Percentiles rank a stretch among this genome's conserved stretches.
These are phyloP conservation scores for Ilyonectria robusta DNA, from an alignment of 2,329 filamentous ascomycete genomes.

Conservation along the genomic window DNA sequence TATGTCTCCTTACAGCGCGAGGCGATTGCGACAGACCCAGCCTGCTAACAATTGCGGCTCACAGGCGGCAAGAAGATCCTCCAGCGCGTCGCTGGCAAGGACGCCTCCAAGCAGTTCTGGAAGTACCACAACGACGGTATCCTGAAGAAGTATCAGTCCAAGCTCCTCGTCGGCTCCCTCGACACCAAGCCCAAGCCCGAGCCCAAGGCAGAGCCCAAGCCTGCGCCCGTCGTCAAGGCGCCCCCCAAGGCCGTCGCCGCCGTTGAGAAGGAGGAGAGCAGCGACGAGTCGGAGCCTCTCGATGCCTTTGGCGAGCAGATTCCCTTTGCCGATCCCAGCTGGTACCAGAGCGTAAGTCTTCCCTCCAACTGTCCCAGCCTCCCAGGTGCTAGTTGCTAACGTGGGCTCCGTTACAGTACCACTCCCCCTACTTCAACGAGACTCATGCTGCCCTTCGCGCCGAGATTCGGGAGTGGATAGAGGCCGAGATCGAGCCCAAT, in stretches of 20 bases:
- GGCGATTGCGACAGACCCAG: not conserved
- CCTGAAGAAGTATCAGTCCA: conserved; percentile 86
- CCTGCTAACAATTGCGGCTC: conserved; percentile 26
- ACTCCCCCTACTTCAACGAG: conserved; percentile 97
- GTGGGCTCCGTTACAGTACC: conserved; percentile 74
- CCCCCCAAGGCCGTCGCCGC: conserved; percentile 55
- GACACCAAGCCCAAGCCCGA: conserved; percentile 83
- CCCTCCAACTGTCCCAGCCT: not conserved
- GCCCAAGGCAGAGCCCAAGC: conserved; percentile 59
- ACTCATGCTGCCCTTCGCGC: conserved; percentile 90
- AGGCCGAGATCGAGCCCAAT: conserved; percentile 88
- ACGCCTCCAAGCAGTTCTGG: conserved; percentile 78
- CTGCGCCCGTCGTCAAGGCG: conserved; percentile 49
- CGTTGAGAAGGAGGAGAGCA: conserved; percentile 60
- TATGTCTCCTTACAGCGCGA: conserved; percentile 53
- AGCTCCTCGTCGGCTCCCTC: conserved; percentile 87
- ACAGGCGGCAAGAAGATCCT: conserved; percentile 76
- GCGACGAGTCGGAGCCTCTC: conserved; percentile 76
- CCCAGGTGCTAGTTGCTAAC: conserved; percentile 24
- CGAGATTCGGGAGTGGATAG: conserved; percentile 94
- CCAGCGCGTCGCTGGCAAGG: conserved; percentile 74
- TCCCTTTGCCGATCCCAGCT: conserved; percentile 91
- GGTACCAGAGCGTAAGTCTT: conserved; percentile 89
- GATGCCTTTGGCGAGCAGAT: conserved; percentile 90
- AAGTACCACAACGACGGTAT: conserved; percentile 88